These are phyloP conservation scores for Nasturtium officinale DNA, from an alignment of 345 rosid genomes.

Conservation along the genomic window DNA sequence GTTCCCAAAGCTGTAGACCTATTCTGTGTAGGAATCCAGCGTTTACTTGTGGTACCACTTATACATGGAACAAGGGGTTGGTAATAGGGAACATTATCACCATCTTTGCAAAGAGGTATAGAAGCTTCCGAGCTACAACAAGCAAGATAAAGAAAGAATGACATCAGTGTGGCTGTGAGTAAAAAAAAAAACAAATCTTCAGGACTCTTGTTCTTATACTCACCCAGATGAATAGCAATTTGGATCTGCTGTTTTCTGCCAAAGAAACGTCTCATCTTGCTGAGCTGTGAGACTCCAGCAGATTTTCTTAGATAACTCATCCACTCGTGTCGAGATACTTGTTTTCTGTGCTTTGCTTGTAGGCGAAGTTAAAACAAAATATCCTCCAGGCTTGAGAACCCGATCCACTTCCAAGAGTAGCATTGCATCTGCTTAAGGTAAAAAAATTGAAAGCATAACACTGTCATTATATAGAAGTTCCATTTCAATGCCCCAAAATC, in stretches of 20 bases:
- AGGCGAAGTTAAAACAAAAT: constrained; percentile 87
- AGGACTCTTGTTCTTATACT: constrained; percentile 36
- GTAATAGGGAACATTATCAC: constrained; percentile 66
- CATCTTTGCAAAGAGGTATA: constrained; percentile 76
- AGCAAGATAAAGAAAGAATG: constrained; percentile 18
- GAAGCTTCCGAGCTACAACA: constrained; percentile 51
- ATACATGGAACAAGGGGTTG: constrained; percentile 83
- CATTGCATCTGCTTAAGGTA: constrained; percentile 65
- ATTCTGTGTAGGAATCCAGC: constrained; percentile 89
- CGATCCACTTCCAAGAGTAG: constrained; percentile 94
- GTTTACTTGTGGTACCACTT: constrained; percentile 74
- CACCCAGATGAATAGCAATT: constrained; percentile 73
- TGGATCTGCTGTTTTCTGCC: constrained; percentile 86
- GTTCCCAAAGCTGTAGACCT: constrained; percentile 62
- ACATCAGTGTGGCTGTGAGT: constrained; percentile 5
- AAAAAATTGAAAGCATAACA: background rate
- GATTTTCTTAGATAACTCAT: constrained; percentile 68
- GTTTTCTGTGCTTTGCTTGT: constrained; percentile 63
- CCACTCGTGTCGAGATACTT: constrained; percentile 55
- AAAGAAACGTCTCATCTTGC: constrained; percentile 92
- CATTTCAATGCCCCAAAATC: background rate
- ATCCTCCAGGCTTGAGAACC: constrained; percentile 92
- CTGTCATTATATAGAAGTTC: background rate
- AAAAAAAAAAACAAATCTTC: background rate
- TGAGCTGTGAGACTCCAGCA: constrained; percentile 92